A percentile compares a stretch with the other conserved stretches of the same genome.
These are phyloP conservation scores for Heterobasidion occidentale DNA, from an alignment of 1,284 basidiomycete genomes.

Conservation along the genomic window DNA sequence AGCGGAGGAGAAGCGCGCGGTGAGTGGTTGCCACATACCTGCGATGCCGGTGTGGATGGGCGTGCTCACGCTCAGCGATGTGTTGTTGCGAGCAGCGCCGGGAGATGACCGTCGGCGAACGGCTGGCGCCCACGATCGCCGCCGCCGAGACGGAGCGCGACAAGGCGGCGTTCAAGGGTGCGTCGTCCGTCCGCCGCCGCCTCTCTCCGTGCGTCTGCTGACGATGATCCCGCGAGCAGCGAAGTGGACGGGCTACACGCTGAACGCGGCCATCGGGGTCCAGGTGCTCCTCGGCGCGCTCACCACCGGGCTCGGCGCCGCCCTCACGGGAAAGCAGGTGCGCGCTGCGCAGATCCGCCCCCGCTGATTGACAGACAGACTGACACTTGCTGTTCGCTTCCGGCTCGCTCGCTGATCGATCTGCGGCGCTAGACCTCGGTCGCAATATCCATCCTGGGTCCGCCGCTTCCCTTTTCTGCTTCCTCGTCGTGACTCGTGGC, in stretches of 20 bases:
- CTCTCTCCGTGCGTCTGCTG: neutral
- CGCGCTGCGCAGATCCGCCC: neutral
- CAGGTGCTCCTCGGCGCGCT: constrained; percentile 59
- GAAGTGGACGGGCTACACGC: constrained; percentile 33
- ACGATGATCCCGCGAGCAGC: constrained; percentile 22
- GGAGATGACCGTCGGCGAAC: constrained; percentile 19
- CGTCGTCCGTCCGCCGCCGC: no score
- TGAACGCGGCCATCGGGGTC: constrained; percentile 48
- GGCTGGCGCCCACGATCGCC: constrained; percentile 23
- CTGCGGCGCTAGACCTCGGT: no score
- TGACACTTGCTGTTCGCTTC: no score
- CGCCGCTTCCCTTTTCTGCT: no score
- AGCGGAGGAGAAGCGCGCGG: neutral
- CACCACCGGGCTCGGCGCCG: constrained; percentile 58
- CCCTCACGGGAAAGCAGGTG: constrained; percentile 28
- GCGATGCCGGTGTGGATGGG: neutral
- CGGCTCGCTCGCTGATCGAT: no score
- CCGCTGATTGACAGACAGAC: neutral
- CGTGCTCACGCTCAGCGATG: neutral
- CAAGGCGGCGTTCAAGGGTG: constrained; percentile 17
- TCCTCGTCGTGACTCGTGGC: no score
- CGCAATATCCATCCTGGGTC: constrained; percentile 16
- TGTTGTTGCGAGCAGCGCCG: neutral
- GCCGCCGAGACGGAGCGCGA: constrained; percentile 18
- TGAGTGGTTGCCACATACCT: neutral